Evolutionary conservation across 371 early-diverging fungal genomes (phyloP).

Genomic region (Apophysomyces ossiformis): DNA sequence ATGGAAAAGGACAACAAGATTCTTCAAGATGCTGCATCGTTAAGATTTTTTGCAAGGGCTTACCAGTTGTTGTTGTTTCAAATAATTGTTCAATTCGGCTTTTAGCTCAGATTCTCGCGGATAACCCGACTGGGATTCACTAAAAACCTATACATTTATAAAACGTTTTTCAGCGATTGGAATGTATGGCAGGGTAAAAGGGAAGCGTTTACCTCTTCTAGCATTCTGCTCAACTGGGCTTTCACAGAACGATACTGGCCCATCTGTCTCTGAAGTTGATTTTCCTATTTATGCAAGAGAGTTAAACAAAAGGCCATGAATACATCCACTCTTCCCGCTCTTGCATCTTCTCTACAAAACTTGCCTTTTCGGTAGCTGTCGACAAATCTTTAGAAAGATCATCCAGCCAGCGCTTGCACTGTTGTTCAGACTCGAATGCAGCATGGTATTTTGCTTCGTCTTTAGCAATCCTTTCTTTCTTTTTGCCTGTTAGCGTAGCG

Average conservation of each 20-base stretch:
- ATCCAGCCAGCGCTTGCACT: constrained; percentile 37
- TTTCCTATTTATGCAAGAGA: constrained; percentile 12
- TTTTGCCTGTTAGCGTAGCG: constrained; percentile 46
- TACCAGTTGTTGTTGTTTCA: constrained; percentile 33
- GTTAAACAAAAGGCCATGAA: too few species aligned
- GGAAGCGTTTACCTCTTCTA: constrained; percentile 20
- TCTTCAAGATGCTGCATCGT: not conserved
- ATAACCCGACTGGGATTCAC: constrained; percentile 21
- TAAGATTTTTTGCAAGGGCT: not conserved
- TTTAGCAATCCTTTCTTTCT: constrained; percentile 37
- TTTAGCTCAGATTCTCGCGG: constrained; percentile 37
- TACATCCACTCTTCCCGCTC: not conserved
- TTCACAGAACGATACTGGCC: constrained; percentile 11
- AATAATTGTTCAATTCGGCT: constrained; percentile 36
- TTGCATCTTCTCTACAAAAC: not conserved
- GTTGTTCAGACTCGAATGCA: constrained; percentile 49
- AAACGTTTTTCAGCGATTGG: not conserved
- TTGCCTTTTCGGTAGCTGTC: constrained; percentile 17
- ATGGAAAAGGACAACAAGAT: not conserved
- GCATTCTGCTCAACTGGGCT: constrained; percentile 9
- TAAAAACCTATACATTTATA: constrained; percentile 33
- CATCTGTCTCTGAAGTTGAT: constrained; percentile 19
- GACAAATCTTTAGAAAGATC: constrained; percentile 17
- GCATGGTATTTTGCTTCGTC: constrained; percentile 46
- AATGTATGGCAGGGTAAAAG: not conserved